Conservation (phyloP, 23 red algal genomes). For the Porphyridium purpureum region DNA sequence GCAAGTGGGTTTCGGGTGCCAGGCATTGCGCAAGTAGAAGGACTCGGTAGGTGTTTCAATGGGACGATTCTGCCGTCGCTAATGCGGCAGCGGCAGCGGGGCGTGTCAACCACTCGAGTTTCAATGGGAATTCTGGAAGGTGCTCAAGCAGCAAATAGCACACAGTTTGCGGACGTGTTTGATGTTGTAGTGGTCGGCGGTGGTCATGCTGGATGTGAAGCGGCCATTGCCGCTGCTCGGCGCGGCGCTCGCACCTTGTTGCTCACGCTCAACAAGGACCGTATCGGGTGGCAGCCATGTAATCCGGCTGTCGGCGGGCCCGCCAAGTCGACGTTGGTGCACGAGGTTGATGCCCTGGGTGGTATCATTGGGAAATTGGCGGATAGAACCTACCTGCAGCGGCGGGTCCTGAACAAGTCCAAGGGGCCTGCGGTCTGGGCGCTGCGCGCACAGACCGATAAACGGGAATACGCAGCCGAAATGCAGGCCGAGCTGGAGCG, state of each 20-base stretch:
- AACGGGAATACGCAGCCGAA: slow-evolving; percentile 85
- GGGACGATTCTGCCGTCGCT: too few relatives aligned
- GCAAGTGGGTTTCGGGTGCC: too few relatives aligned
- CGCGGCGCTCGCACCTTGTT: slow-evolving; percentile 65
- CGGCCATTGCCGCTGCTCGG: slow-evolving; percentile 64
- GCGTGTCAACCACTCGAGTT: too few relatives aligned
- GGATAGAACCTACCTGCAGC: slow-evolving; percentile 91
- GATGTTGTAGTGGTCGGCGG: slow-evolving; percentile 95
- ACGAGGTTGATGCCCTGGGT: slow-evolving; percentile 90
- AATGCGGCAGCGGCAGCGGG: too few relatives aligned
- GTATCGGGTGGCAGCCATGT: slow-evolving; percentile 97
- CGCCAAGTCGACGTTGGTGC: slow-evolving; percentile 95
- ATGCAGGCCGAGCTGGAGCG: slow-evolving; percentile 71
- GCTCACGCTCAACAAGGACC: slow-evolving; percentile 70
- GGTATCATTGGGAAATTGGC: slow-evolving; percentile 86
- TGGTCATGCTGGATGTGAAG: slow-evolving; percentile 93
- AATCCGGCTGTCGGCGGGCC: slow-evolving; percentile 96
- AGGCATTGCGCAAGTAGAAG: too few relatives aligned
- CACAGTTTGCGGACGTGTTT: slow-evolving; percentile 14
- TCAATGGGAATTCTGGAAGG: too few relatives aligned
- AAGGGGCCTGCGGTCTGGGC: slow-evolving; percentile 98
- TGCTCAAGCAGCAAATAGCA: too few relatives aligned
- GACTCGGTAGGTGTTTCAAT: too few relatives aligned
- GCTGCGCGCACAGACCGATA: slow-evolving; percentile 94
- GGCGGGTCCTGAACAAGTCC: slow-evolving; percentile 76